Evolutionary conservation across 2,329 filamentous ascomycete genomes (phyloP).

Genomic region (Cladosporium sp.): DNA sequence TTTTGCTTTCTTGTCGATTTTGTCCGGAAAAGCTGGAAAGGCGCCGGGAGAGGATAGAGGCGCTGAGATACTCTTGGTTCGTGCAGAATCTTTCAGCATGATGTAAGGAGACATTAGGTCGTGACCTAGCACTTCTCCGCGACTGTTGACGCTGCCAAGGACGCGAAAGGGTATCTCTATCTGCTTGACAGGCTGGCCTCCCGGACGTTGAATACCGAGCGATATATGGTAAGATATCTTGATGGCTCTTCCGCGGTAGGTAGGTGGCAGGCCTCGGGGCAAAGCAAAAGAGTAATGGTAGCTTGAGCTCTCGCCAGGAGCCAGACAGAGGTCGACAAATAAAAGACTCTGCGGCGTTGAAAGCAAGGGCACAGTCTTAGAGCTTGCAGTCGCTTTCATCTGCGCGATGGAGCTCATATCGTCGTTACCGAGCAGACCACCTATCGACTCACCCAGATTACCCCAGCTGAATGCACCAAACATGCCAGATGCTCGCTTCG

Average conservation of each 20-base stretch:
- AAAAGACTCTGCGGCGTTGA: slow-evolving; percentile 93
- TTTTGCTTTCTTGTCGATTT: slow-evolving; percentile 43
- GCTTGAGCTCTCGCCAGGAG: slow-evolving; percentile 81
- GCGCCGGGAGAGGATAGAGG: slow-evolving; percentile 18
- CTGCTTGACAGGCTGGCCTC: slow-evolving; percentile 79
- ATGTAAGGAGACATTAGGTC: slow-evolving; percentile 95
- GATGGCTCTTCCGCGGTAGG: slow-evolving; percentile 86
- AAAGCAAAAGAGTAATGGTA: slow-evolving; percentile 86
- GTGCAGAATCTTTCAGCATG: slow-evolving; percentile 78
- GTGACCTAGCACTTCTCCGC: slow-evolving; percentile 86
- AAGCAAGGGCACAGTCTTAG: slow-evolving; percentile 85
- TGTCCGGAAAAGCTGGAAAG: slow-evolving; percentile 24
- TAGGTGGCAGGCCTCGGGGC: slow-evolving; percentile 85
- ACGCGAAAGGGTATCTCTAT: slow-evolving; percentile 92
- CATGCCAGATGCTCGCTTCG: slow-evolving; percentile 74
- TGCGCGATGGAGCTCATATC: slow-evolving; percentile 93
- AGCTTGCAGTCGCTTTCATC: slow-evolving; percentile 84
- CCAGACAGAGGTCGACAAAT: slow-evolving; percentile 87
- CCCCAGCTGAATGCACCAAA: slow-evolving; percentile 86
- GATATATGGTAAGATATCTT: slow-evolving; percentile 91
- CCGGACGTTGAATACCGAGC: slow-evolving; percentile 85
- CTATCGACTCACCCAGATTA: slow-evolving; percentile 81
- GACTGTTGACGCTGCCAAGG: slow-evolving; percentile 84
- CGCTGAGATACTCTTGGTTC: slow-evolving; percentile 43
- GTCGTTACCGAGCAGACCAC: slow-evolving; percentile 79